These are phyloP conservation scores for Coprinopsis marcescibilis DNA, from an alignment of 768 basidiomycete species.

Conservation along the genomic window DNA sequence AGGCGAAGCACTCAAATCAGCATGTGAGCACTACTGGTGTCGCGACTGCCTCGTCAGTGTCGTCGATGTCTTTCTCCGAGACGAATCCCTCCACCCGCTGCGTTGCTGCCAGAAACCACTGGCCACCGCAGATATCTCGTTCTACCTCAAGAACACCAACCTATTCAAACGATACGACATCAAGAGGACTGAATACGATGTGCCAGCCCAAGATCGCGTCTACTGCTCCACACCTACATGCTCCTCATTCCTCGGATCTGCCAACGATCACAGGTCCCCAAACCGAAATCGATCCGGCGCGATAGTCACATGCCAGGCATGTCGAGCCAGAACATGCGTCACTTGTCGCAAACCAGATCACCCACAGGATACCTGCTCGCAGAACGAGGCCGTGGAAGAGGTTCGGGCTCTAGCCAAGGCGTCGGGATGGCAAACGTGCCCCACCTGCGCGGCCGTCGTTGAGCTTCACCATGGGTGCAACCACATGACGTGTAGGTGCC, in stretches of 20 bases:
- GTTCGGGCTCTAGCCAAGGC: constrained; percentile 39
- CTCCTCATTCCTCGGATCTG: constrained; percentile 15
- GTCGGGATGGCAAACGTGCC: constrained; percentile 58
- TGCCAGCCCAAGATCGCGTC: constrained; percentile 14
- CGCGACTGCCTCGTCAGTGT: constrained; percentile 14
- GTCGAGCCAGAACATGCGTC: constrained; percentile 9
- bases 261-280: background rate
- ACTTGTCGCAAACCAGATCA: constrained; percentile 13
- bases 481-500: constrained; percentile 61
- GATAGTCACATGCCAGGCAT: constrained; percentile 4
- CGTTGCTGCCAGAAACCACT: constrained; percentile 18
- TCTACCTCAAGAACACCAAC: constrained; percentile 5
- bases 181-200: constrained; percentile 15
- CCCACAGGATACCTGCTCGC: constrained; percentile 9
- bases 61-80: constrained; percentile 14
- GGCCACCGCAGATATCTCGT: background rate
- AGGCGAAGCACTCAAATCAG: constrained; percentile 5
- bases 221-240: constrained; percentile 16
- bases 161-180: constrained; percentile 10
- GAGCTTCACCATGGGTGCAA: constrained; percentile 55
- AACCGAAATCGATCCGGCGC: background rate
- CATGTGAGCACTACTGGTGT: constrained; percentile 18
- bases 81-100: constrained; percentile 18
- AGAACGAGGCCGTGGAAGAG: constrained; percentile 34
- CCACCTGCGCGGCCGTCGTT: constrained; percentile 48